Base-by-base conservation (phyloP, 78 protist species). In the Protostelium mycophagum region DNA sequence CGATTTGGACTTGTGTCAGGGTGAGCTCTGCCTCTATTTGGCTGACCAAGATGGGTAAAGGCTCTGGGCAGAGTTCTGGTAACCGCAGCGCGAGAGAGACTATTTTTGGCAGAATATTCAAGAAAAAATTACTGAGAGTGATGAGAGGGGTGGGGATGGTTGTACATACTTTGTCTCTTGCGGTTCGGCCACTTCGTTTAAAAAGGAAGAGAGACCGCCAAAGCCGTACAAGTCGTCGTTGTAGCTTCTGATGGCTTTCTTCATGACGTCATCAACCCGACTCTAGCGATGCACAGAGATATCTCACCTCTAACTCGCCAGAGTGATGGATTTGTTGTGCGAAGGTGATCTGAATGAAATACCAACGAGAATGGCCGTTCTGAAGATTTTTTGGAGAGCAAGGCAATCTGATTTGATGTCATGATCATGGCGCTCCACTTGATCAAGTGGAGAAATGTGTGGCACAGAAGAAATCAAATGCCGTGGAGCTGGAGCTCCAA, bases 1-100 rank as follows among this genome's bases (percentile, higher is more conserved):
- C 83, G 28, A 93, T 84, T 87, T 93, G 95, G 35, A 35, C 89
- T 84, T 93, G 95, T 28, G 95, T 89, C 28, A 93, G 36, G 1
- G 86, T 34, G 10, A 93, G 86, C 31, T 90, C 91, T 31, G 84
- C 84, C 37, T 93, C 95, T 0, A 85, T 90, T 0, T 63, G 34
- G 28, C 38, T 35, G 35, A 73, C 35, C 5, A 93, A 38, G 10
- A 93, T 85, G 25, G 92, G 91, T 10, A 93, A 90, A 37, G 95
- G 95, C 1, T 88, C 34, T 0, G 92, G 90, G 39, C 90, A 90
- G 9, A 93, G 5, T 63, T 51, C 51, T n/a, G 95, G 95, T 9
- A 93, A 37, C 35, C 87, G 87, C 0, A 86, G 88, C 37, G 95
- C 95, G 1, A 91, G 87, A 28, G 89, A 36, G 23, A 84, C 85